Base-by-base conservation (phyloP, 371 early-diverging fungal species). In the Batrachochytrium dendrobatidis region DNA sequence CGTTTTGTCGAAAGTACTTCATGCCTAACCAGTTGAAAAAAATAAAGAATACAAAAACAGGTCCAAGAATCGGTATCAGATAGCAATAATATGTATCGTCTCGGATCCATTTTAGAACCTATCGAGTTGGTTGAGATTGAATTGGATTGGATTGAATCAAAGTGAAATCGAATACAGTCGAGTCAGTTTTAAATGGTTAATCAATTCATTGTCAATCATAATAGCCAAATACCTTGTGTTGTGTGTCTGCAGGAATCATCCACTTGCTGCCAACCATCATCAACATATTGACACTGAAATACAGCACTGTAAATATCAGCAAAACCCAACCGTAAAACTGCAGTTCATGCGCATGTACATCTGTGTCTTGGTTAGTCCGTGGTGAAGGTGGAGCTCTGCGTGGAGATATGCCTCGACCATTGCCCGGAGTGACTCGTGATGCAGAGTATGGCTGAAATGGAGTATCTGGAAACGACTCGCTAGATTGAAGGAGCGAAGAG, bases 1-100 rank as follows among this genome's bases (percentile, higher is more conserved):
- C 67, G 49, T 69, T 70, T 32, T 93, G 93, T 25, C 92, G 75
- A 65, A 92, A 92, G 60, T 89, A 86, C 76, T 95, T 94, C 86
- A 94, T 88, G 26, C 94, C 94, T 58, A 95, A 80, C 95, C 95
- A 95, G 69, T 92, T 94, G 81, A 88, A 87, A 29, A 92, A 70
- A n/a, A 91, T 82, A 61, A 86, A 86, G 62, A 86, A 83, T 12
- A 88, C 74, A 51, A 83, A 79, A 17, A 86, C 87, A 33, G 90
- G 83, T 10, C 85, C 82, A 0, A 92, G 86, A 25, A 91, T 75
- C 3, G 93, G 94, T 22, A 91, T 67, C 18, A 95, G 70, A 50
- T 86, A 74, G 45, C 89, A 87, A 68, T 91, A 95, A 69, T 93
- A 91, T 25, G 82, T 72, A 63, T 92, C 93, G 48, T 46, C 17